Evolutionary conservation across 2,329 filamentous ascomycete species (phyloP), one percentile per base, ranked within the genome.

Genomic region (Penicillium sp.): DNA sequence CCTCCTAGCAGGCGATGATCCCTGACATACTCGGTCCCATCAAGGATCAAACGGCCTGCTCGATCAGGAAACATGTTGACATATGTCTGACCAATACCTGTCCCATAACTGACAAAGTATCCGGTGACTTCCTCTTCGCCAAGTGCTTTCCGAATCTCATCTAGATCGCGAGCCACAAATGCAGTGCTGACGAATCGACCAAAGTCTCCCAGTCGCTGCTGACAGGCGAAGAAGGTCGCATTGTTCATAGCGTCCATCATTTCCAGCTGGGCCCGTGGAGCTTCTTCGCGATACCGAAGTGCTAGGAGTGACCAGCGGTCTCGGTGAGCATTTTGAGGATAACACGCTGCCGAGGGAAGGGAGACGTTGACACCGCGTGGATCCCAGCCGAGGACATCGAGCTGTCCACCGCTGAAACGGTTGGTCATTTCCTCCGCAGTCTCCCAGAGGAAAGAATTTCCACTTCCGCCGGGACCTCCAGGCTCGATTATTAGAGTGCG

Each of bases 401-500:
- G 48, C 45, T 61, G 16, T 0, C 64, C 62, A 13, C 63, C 58
- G 28, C 62, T 63, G 13, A 66, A 65, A 7, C 64, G 64, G 13
- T 60, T 55, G 19, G 64, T 60, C 37, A 28, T 52, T n/a, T 63
- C 60, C 42, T 66, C 62, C 2, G 62, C 62, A 3, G 54, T 49
- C 14, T 59, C 46, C 62, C 63, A 65, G 2, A 63, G 37, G 28
- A 52, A 63, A 7, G 33, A 55, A 2, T 58, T 66, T 26, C 64
- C 64, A 13, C 64, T 66, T 16, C 58, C 60, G 22, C 64, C 64
- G 4, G 62, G 64, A 7, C 64, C 62, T 26, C 64, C 62, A 2
- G 64, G 64, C 14, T 66, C 55, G 16, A 66, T 61, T 26, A 65
- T 63, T 19, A 66, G 57, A 16, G 64, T 66, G 19, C 64, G 64